A percentile compares a stretch with the other conserved stretches of the same genome.
These are phyloP conservation scores for Cyanophora paradoxa DNA, from an alignment of 78 protist genomes.

Conservation along the genomic window DNA sequence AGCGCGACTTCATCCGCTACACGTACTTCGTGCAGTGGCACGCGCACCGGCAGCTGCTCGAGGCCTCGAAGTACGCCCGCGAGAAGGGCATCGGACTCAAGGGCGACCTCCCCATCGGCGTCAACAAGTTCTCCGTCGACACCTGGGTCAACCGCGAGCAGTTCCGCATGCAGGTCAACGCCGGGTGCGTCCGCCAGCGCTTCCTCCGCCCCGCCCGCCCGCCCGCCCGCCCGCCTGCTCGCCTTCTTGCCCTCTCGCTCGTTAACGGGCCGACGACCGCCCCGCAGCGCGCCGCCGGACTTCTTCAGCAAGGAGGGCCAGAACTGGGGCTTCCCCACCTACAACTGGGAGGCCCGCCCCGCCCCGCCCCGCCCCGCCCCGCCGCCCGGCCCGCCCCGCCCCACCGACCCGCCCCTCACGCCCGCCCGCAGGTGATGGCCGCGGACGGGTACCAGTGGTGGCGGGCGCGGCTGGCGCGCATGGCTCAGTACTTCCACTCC, in stretches of 20 bases:
- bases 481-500: slow-evolving; percentile 75
- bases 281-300: slow-evolving; percentile 87
- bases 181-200: too few species aligned
- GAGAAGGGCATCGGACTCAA: slow-evolving; percentile 59
- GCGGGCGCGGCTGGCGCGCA: slow-evolving; percentile 58
- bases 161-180: slow-evolving; percentile 43
- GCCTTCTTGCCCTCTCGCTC: too few species aligned
- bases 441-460: slow-evolving; percentile 75
- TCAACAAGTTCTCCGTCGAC: slow-evolving; percentile 56
- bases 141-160: slow-evolving; percentile 50
- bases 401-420: too few species aligned
- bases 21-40: slow-evolving; percentile 70
- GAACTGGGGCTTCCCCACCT: slow-evolving; percentile 92
- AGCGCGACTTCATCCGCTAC: too few species aligned
- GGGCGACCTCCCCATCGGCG: slow-evolving; percentile 90
- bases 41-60: slow-evolving; percentile 55
- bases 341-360: slow-evolving; percentile 86
- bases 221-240: too few species aligned
- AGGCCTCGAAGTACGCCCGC: slow-evolving; percentile 37
- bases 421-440: too few species aligned
- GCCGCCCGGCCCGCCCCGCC: too few species aligned
- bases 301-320: slow-evolving; percentile 62
- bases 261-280: too few species aligned
- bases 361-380: too few species aligned
- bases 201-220: too few species aligned